These are phyloP conservation scores for Tulasnella sp. DNA, from an alignment of 768 basidiomycete genomes.

Conservation along the genomic window DNA sequence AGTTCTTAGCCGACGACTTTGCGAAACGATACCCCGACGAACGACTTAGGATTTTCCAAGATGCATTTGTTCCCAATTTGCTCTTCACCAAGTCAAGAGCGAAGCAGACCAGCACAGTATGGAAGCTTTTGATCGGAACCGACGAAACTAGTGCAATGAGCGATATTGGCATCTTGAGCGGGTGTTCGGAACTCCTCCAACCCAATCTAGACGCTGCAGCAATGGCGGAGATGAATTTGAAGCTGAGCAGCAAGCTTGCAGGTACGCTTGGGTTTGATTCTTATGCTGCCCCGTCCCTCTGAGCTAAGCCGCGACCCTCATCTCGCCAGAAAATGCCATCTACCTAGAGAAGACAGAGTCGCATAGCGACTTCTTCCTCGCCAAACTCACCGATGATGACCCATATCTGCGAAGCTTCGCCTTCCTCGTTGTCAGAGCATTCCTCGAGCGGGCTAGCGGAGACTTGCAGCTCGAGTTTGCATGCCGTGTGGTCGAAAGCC, in stretches of 20 bases:
- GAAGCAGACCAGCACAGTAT: slow-evolving; percentile 60
- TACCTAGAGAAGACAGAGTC: background rate
- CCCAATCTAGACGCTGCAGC: slow-evolving; percentile 35
- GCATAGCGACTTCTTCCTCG: slow-evolving; percentile 49
- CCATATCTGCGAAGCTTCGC: slow-evolving; percentile 55
- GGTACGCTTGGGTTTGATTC: slow-evolving; percentile 40
- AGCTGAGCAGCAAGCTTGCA: slow-evolving; percentile 58
- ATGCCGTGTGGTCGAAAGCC: slow-evolving; percentile 44
- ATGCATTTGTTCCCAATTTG: slow-evolving; percentile 66
- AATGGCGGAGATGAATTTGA: slow-evolving; percentile 52
- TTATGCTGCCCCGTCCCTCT: background rate
- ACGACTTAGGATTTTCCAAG: slow-evolving; percentile 29
- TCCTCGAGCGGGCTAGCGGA: slow-evolving; percentile 55
- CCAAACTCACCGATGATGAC: slow-evolving; percentile 48
- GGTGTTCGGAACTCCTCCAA: slow-evolving; percentile 31
- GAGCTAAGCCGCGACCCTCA: background rate
- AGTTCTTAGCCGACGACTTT: slow-evolving; percentile 54
- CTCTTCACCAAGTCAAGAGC: slow-evolving; percentile 68
- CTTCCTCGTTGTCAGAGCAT: slow-evolving; percentile 57
- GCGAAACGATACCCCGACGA: slow-evolving; percentile 36
- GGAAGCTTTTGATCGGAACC: slow-evolving; percentile 41
- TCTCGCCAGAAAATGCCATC: background rate
- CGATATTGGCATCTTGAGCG: slow-evolving; percentile 35
- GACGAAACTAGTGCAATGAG: slow-evolving; percentile 35
- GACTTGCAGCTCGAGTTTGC: slow-evolving; percentile 57